These are phyloP conservation scores for Suillus decipiens DNA, from an alignment of 768 basidiomycete species.

Conservation along the genomic window DNA sequence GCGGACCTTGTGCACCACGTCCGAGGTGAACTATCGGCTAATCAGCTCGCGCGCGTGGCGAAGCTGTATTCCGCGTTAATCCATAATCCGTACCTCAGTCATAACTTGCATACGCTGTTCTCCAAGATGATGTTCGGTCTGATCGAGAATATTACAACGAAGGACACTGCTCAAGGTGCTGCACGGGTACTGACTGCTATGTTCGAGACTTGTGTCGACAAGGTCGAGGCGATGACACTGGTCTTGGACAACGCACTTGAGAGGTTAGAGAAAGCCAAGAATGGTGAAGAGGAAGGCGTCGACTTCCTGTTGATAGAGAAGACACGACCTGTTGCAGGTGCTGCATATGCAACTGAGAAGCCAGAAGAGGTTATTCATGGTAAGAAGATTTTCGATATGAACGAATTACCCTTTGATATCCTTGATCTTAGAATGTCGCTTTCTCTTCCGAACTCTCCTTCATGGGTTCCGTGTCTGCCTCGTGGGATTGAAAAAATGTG, in stretches of 20 bases:
- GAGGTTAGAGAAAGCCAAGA: slow-evolving; percentile 46
- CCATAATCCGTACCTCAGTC: slow-evolving; percentile 82
- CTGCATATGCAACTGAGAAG: slow-evolving; percentile 77
- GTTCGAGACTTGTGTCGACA: slow-evolving; percentile 81
- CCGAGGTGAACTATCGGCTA: slow-evolving; percentile 73
- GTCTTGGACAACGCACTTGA: slow-evolving; percentile 53
- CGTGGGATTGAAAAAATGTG: slow-evolving; percentile 73
- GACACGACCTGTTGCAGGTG: slow-evolving; percentile 77
- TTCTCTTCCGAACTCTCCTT: slow-evolving; percentile 84
- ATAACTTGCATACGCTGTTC: slow-evolving; percentile 84
- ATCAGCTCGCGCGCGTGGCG: slow-evolving; percentile 76
- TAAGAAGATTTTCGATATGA: slow-evolving; percentile 34
- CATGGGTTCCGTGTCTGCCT: slow-evolving; percentile 87
- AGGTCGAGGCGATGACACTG: slow-evolving; percentile 76
- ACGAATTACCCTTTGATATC: slow-evolving; percentile 10
- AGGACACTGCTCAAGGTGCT: slow-evolving; percentile 71
- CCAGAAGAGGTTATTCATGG: slow-evolving; percentile 82
- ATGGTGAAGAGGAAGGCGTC: slow-evolving; percentile 38
- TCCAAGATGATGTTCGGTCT: slow-evolving; percentile 92
- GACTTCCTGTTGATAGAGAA: slow-evolving; percentile 80
- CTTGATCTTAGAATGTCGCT: slow-evolving; percentile 66
- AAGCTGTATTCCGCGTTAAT: slow-evolving; percentile 85
- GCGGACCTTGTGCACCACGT: slow-evolving; percentile 95
- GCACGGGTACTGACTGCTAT: slow-evolving; percentile 70
- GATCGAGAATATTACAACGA: slow-evolving; percentile 76